Evolutionary conservation across 495 filamentous ascomycete genomes (phyloP), one percentile per base, ranked within the genome.

Genomic region (Penicillium antarcticum): DNA sequence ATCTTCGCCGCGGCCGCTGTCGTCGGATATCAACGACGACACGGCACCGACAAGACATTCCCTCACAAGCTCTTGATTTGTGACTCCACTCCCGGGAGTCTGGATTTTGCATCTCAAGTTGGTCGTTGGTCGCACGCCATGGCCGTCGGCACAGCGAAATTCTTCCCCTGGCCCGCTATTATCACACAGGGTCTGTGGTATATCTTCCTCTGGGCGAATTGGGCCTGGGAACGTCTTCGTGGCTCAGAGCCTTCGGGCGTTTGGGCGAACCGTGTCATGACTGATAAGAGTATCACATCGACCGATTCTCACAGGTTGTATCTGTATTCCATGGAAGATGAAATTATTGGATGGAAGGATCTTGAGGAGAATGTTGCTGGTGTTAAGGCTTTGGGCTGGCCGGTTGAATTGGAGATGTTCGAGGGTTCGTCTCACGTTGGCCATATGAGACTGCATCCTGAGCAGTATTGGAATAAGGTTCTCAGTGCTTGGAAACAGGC

Each of bases 381-480:
- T 21, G 76, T 75, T 3, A 65, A 66, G 53, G 57, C 49, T 17
- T 59, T 49, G 33, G 79, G 78, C 0, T 81, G 73, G 34, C 55
- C 42, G 7, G 69, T 72, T 7, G 68, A 70, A 21, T 41, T 65
- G 23, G 67, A 76, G 53, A 55, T 77, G 53, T 83, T 83, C 48
- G 70, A 80, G 44, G 76, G 77, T 16, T 77, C 76, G 16, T 62
- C 69, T 2, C 79, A 82, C 57, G 79, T 82, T 11, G 76, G 77
- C 0, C 80, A 83, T 56, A 78, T 83, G 77, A 60, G 78, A 21
- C 43, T 65, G 50, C 71, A 80, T 51, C 63, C 73, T 3, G 70
- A 77, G 39, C 61, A 74, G 51, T 85, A 84, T 56, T 84, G 80
- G 81, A 53, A 49, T 7, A 68, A 62, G 37, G 75, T 83, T 37